Percentiles rank a stretch among this genome's conserved stretches.
Evolutionary conservation across 345 rosid species (phyloP).

Genomic region (Eucalyptus coolabah): DNA sequence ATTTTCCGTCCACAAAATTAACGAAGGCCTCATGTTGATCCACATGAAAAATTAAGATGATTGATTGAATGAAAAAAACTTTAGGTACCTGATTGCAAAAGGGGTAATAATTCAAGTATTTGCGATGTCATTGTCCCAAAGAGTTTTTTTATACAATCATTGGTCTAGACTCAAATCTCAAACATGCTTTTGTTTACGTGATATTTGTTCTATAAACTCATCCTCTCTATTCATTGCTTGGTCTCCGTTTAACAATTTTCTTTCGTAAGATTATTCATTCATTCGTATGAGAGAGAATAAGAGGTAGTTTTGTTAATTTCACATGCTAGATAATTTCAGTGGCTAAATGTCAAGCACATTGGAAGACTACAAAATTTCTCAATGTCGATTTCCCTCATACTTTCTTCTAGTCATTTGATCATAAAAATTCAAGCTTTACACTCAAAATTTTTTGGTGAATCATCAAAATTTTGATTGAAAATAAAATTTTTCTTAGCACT

Average conservation of each 20-base stretch:
- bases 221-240: neutral
- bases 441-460: neutral
- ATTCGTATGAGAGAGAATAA: no score
- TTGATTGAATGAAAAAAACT: neutral
- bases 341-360: neutral
- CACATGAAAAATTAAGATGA: neutral
- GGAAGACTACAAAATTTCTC: neutral
- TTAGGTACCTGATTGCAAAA: neutral
- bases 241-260: no score
- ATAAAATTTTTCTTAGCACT: neutral
- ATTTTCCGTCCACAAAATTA: no score
- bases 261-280: no score
- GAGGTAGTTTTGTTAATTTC: no score
- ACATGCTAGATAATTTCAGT: rapidly evolving
- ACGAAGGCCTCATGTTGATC: neutral
- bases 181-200: neutral
- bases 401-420: no score
- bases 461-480: no score
- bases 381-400: rapidly evolving
- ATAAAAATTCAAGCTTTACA: neutral
- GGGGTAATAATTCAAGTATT: no score
- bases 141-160: neutral
- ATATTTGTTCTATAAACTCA: neutral
- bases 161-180: neutral
- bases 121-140: neutral